A percentile compares a stretch with the other conserved stretches of the same genome.
Conservation (phyloP, 2,329 filamentous ascomycete species). For the Nigrospora osmanthi region DNA sequence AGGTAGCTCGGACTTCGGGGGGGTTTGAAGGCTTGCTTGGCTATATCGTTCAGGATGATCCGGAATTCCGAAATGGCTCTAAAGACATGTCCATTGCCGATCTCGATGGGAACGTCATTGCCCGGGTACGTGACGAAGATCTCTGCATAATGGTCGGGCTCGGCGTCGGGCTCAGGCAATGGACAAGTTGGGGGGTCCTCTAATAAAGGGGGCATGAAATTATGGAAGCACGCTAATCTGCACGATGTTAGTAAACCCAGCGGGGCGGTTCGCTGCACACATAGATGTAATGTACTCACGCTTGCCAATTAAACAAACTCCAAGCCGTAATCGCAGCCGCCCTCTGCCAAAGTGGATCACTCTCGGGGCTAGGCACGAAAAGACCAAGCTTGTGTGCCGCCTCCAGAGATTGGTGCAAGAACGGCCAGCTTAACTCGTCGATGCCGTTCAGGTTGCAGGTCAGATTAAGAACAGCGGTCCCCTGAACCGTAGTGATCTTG, state of each 20-base stretch:
- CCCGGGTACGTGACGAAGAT: conserved; percentile 26
- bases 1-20: conserved; percentile 5
- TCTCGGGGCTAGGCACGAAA: conserved; percentile 9
- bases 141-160: conserved; percentile 24
- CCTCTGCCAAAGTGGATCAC: conserved; percentile 9
- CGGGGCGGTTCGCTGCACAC: neutral
- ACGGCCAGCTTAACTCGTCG: conserved; percentile 15
- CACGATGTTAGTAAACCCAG: conserved; percentile 3
- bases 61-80: conserved; percentile 18
- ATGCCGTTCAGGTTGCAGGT: conserved; percentile 18
- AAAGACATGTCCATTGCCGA: conserved; percentile 19
- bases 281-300: conserved; percentile 8
- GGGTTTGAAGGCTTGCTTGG: conserved; percentile 3
- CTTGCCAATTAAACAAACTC: conserved; percentile 26
- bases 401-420: conserved; percentile 9
- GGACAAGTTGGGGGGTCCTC: conserved; percentile 17
- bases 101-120: conserved; percentile 9
- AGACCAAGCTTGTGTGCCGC: conserved; percentile 14
- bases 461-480: conserved; percentile 21
- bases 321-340: conserved; percentile 22
- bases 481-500: conserved; percentile 26
- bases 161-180: conserved; percentile 18
- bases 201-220: conserved; percentile 18
- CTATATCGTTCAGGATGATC: conserved; percentile 25
- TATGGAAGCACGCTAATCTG: conserved; percentile 13